Conservation (phyloP, 345 rosid genomes). For the Hibiscus syriacus region DNA sequence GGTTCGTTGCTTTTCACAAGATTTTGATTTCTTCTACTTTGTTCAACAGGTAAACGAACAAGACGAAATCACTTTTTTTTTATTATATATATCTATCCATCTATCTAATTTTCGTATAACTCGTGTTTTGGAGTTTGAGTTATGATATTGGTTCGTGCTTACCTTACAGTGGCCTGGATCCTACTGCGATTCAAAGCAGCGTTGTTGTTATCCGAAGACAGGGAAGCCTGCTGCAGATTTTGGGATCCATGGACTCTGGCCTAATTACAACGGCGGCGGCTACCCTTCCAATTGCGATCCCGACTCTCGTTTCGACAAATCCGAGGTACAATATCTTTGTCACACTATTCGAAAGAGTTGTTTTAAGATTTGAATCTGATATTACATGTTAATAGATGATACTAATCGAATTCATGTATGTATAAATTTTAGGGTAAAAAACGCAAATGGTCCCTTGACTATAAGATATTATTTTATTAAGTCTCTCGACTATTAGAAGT, state of each 20-base stretch:
- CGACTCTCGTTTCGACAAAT: constrained; percentile 36
- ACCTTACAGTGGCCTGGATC: constrained; percentile 88
- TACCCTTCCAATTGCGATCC: constrained; percentile 84
- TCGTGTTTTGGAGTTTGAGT: background rate
- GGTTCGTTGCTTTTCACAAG: constrained; percentile 30
- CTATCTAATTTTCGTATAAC: background rate
- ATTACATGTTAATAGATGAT: too few species aligned
- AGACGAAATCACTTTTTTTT: background rate
- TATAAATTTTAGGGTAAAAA: too few species aligned
- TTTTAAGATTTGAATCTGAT: too few species aligned
- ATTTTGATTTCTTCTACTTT: constrained; percentile 86
- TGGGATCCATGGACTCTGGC: constrained; percentile 96
- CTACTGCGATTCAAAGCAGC: constrained; percentile 57
- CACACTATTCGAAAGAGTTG: background rate
- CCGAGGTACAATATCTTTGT: constrained; percentile 33
- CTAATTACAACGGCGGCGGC: constrained; percentile 65
- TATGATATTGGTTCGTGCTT: background rate
- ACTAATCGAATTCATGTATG: too few species aligned
- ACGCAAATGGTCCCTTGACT: too few species aligned
- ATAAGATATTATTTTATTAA: too few species aligned
- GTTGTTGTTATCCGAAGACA: constrained; percentile 76
- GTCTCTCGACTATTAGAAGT: too few species aligned
- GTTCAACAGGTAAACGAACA: constrained; percentile 53
- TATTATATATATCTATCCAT: background rate
- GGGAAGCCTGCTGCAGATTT: constrained; percentile 94